phyloP scores from a whole-genome alignment of 2,329 filamentous ascomycete species.

The Calonectria pauciramosa region DNA sequence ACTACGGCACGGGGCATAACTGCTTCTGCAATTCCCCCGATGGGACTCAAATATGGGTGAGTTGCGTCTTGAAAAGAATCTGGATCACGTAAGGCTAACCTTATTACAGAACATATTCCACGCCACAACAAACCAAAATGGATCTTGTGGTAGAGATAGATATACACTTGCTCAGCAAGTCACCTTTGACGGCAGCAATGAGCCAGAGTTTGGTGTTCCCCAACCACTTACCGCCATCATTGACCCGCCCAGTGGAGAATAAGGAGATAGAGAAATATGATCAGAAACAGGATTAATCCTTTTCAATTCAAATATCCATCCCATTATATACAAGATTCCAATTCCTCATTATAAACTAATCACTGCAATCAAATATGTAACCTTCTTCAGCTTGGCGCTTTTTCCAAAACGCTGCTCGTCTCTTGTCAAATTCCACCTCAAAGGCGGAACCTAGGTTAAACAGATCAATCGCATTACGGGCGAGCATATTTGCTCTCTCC shows the following conservation, averaged over 20 bases:
- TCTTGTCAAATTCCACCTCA: neutral
- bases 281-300: neutral
- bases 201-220: neutral
- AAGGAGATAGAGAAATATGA: neutral
- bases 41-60: slow-evolving; percentile 1
- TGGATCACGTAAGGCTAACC: neutral
- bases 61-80: neutral
- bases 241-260: neutral
- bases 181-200: neutral
- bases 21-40: neutral
- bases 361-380: neutral
- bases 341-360: neutral
- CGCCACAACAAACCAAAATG: neutral
- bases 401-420: neutral
- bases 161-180: neutral
- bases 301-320: neutral
- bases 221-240: neutral
- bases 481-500: neutral
- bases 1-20: neutral
- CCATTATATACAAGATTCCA: too few relatives aligned
- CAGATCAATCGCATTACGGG: neutral
- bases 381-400: neutral
- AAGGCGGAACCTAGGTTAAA: neutral
- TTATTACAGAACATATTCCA: neutral
- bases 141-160: neutral